These are phyloP conservation scores for Skeletonema grethae DNA, from an alignment of 108 stramenopile species.

Conservation along the genomic window DNA sequence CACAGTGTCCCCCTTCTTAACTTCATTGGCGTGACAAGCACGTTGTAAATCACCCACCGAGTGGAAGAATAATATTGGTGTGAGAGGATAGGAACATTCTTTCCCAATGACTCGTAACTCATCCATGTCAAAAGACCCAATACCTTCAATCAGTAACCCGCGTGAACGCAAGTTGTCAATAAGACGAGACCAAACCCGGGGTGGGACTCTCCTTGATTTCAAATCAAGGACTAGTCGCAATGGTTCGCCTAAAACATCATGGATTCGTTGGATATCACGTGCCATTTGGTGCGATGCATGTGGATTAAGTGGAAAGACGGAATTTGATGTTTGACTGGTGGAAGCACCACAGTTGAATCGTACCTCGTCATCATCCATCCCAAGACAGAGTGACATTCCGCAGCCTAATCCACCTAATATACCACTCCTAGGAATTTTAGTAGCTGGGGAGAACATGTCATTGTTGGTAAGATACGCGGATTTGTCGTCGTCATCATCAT, in stretches of 20 bases:
- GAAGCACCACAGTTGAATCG: neutral
- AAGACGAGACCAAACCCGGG: slow-evolving; percentile 58
- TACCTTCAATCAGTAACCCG: slow-evolving; percentile 53
- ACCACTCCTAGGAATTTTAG: slow-evolving; percentile 3
- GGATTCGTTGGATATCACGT: slow-evolving; percentile 43
- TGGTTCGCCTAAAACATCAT: slow-evolving; percentile 41
- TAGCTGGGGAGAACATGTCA: slow-evolving; percentile 32
- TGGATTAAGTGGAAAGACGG: slow-evolving; percentile 15
- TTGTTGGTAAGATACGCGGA: slow-evolving; percentile 23
- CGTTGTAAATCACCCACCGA: slow-evolving; percentile 68
- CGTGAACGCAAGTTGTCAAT: slow-evolving; percentile 49
- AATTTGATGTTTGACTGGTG: slow-evolving; percentile 1
- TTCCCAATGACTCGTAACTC: slow-evolving; percentile 52
- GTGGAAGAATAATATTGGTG: slow-evolving; percentile 59
- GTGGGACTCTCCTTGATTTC: slow-evolving; percentile 57
- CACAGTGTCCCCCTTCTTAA: slow-evolving; percentile 56
- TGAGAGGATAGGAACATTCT: slow-evolving; percentile 39
- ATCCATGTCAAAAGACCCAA: slow-evolving; percentile 62
- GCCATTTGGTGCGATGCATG: slow-evolving; percentile 47
- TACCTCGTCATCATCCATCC: slow-evolving; percentile 4
- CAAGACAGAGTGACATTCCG: slow-evolving; percentile 54
- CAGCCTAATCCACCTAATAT: slow-evolving; percentile 21
- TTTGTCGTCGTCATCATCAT: slow-evolving; percentile 9
- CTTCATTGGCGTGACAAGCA: slow-evolving; percentile 64
- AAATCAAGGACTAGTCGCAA: slow-evolving; percentile 58